Evolutionary conservation across 306 rosid species (phyloP), one percentile per base, ranked within the genome.

Genomic region (Citrullus amarus): DNA sequence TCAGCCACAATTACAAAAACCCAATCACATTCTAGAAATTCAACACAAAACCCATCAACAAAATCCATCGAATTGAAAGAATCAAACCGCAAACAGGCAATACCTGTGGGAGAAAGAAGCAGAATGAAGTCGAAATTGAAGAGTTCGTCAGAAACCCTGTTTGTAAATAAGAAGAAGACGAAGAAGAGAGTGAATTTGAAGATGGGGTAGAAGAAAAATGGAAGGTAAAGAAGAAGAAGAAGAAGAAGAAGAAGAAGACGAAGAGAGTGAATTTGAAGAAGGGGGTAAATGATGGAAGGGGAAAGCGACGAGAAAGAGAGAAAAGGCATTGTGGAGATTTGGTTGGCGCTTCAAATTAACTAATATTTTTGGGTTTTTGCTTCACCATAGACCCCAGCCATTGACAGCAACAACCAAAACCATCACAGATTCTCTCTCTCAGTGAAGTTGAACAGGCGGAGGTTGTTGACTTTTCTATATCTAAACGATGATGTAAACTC

Each of bases 341-440:
- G 16, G 61, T 72, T 48, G 77, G 77, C 77, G 60, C 44, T 72
- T 72, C 44, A 16, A 50, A 72, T 72, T 72, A 14, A 72, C 77
- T 15, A 72, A 72, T 72, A 72, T 20, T 72, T 72, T 72, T 16
- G 59, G 15, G 44, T 1, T 72, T 50, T 72, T 72, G 15, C 77
- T 48, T 72, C 77, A 4, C 43, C 30, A 16, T 38, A 25, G 76
- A 71, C 12, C 76, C 2, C 56, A 50, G 20, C 77, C 43, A 72
- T 48, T 50, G 77, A 30, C 77, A 32, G 38, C 58, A 72, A 50
- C 43, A 28, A 43, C 54, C 54, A 48, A 48, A 48, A 53, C 57
- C 12, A 69, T 22, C 16, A 44, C 56, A 14, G 75, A 11, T 13
- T 41, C 18, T 67, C 28, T n/a, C 75, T 4, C 69, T 62, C 71